These are phyloP conservation scores for Lippia alba DNA, from an alignment of 305 asterid species.

Conservation along the genomic window DNA sequence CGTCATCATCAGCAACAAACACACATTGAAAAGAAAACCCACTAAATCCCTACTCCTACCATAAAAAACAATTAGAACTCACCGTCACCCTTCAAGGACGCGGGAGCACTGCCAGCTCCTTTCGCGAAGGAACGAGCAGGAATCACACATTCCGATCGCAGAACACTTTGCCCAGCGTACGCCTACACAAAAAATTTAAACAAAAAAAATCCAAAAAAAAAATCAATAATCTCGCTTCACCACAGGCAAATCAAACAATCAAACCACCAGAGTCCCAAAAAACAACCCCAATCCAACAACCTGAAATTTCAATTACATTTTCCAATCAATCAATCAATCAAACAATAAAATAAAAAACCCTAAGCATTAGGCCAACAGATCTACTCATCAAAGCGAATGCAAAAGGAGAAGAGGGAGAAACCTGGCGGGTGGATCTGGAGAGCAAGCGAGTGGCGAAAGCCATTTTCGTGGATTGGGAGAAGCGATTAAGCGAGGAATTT, in stretches of 20 bases:
- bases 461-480: slow-evolving; percentile 49
- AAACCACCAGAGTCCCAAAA: neutral
- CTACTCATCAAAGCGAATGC: slow-evolving; percentile 27
- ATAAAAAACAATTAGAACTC: slow-evolving; percentile 40
- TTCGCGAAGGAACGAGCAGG: slow-evolving; percentile 79
- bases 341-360: slow-evolving; percentile 13
- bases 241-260: neutral
- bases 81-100: slow-evolving; percentile 84
- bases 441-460: slow-evolving; percentile 71
- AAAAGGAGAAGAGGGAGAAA: slow-evolving; percentile 18
- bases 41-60: slow-evolving; percentile 4
- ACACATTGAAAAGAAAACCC: slow-evolving; percentile 6
- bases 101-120: slow-evolving; percentile 64
- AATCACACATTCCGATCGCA: slow-evolving; percentile 60
- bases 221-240: neutral
- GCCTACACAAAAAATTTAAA: slow-evolving; percentile 38
- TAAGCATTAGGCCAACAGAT: slow-evolving; percentile 33
- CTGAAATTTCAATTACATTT: neutral
- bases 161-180: slow-evolving; percentile 50
- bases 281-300: neutral
- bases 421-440: slow-evolving; percentile 84
- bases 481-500: slow-evolving; percentile 24
- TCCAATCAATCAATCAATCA: neutral
- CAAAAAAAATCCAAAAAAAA: neutral
- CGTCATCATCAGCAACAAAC: slow-evolving; percentile 31